These are phyloP conservation scores for Lachnellula subtilissima DNA, from an alignment of 2,329 filamentous ascomycete genomes.

Conservation along the genomic window DNA sequence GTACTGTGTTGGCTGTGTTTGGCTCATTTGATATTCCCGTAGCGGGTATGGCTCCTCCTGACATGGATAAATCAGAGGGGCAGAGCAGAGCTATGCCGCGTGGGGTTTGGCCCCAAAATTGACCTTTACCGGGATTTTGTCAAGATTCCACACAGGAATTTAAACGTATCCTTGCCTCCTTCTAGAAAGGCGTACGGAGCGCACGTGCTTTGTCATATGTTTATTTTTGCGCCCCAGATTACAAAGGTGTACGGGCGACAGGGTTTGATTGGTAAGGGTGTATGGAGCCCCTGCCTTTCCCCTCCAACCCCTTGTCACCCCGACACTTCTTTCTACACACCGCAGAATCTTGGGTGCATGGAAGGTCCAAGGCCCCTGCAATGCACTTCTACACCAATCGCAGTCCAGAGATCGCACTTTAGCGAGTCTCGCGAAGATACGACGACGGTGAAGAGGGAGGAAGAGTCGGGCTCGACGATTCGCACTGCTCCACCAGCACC, in stretches of 20 bases:
- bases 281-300: neutral
- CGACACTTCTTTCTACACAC: slow-evolving; percentile 9
- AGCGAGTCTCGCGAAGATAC: slow-evolving; percentile 8
- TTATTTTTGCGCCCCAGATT: slow-evolving; percentile 23
- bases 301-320: neutral
- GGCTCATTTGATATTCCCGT: neutral
- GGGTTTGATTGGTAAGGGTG: neutral
- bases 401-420: neutral
- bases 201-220: slow-evolving; percentile 29
- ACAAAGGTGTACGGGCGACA: slow-evolving; percentile 9
- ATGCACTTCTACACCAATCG: slow-evolving; percentile 9
- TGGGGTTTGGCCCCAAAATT: neutral
- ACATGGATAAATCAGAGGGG: no score
- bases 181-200: slow-evolving; percentile 30
- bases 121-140: neutral
- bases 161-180: slow-evolving; percentile 17
- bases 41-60: neutral
- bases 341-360: slow-evolving; percentile 12
- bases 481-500: neutral
- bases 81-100: neutral
- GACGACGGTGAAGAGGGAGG: slow-evolving; percentile 9
- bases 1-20: neutral
- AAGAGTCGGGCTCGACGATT: neutral
- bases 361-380: slow-evolving; percentile 1
- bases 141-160: neutral